Evolutionary conservation across 148 eudicot species (phyloP), one percentile per base, ranked within the genome.

Genomic region (Amaranthus cruentus): DNA sequence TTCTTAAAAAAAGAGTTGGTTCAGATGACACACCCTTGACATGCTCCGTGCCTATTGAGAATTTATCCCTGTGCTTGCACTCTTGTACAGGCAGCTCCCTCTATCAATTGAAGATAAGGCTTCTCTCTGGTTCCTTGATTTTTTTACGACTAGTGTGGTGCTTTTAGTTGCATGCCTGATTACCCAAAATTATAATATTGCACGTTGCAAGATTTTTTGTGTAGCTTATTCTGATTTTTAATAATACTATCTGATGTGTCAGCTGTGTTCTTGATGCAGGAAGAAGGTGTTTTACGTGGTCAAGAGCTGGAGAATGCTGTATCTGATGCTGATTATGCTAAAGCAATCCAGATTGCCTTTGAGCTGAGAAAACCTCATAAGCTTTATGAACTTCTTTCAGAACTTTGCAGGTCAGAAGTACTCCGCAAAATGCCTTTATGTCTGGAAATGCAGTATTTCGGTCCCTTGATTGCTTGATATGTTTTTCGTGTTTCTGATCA

Each of bases 271-370:
- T 52, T 82, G 58, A 46, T 90, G 77, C 86, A 95, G 99, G 99
- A 90, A 83, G 97, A 95, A 84, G 87, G 84, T 68, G 88, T 90
- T 79, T 65, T 91, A 64, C 91, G 81, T 78, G 90, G 92, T 69
- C 99, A 95, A 85, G 99, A 95, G 71, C 87, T 95, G 50, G 97
- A 90, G 72, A 95, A 95, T 85, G 99, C 99, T 75, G 84, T 92
- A 48, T 73, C 80, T 14, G 99, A 87, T 83, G 90, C 90, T 67
- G 90, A 95, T 75, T 95, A 90, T 76, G 81, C 89, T 42, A 91
- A 80, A 82, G 99, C 99, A 77, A 85, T 95, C 65, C 96, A 81
- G 72, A 82, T 95, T 75, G 97, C 97, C 43, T 87, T 92, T 76
- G 97, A 95, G 86, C 96, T 95, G 65, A 88, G 90, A 61, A 88